Evolutionary conservation across 805 yeast species (phyloP).

Genomic region (Tanozyma kutaoensis): DNA sequence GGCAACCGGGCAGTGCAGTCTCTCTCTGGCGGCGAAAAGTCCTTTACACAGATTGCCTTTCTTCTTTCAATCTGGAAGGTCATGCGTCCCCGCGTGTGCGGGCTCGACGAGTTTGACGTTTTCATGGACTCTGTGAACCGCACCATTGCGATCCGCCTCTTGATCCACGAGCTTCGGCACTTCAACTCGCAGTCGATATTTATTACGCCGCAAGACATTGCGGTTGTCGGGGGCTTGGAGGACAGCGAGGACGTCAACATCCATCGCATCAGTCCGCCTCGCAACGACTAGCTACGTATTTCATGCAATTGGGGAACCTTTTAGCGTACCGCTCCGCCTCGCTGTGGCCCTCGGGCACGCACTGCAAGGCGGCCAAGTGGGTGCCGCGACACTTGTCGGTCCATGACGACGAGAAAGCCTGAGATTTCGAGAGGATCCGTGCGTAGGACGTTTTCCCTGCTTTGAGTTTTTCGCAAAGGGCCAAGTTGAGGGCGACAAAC

Average conservation of each 20-base stretch:
- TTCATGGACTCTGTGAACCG: conserved; percentile 94
- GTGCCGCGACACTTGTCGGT: too few relatives aligned
- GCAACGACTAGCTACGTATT: too few relatives aligned
- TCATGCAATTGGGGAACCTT: too few relatives aligned
- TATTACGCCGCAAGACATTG: conserved; percentile 88
- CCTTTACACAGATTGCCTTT: conserved; percentile 83
- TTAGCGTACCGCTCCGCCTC: too few relatives aligned
- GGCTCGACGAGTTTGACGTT: conserved; percentile 94
- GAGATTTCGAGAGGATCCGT: too few relatives aligned
- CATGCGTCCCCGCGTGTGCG: conserved; percentile 79
- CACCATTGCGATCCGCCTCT: conserved; percentile 59
- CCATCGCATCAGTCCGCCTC: too few relatives aligned
- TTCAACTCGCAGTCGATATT: conserved; percentile 65
- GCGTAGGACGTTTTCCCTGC: too few relatives aligned
- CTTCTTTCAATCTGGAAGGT: conserved; percentile 85
- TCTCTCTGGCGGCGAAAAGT: conserved; percentile 93
- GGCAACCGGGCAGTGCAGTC: conserved; percentile 63
- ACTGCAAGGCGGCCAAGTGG: too few relatives aligned
- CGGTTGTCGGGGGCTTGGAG: conserved; percentile 43
- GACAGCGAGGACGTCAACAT: conserved; percentile 43
- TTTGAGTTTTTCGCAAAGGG: conserved; percentile 1
- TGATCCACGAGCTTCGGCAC: conserved; percentile 48
- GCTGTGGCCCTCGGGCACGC: too few relatives aligned
- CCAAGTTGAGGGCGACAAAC: conserved; percentile 2
- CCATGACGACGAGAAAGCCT: too few relatives aligned